Evolutionary conservation across 208 protist genomes (phyloP), one percentile per base, ranked within the genome.

Genomic region (Acanthamoeba rhysodes): DNA sequence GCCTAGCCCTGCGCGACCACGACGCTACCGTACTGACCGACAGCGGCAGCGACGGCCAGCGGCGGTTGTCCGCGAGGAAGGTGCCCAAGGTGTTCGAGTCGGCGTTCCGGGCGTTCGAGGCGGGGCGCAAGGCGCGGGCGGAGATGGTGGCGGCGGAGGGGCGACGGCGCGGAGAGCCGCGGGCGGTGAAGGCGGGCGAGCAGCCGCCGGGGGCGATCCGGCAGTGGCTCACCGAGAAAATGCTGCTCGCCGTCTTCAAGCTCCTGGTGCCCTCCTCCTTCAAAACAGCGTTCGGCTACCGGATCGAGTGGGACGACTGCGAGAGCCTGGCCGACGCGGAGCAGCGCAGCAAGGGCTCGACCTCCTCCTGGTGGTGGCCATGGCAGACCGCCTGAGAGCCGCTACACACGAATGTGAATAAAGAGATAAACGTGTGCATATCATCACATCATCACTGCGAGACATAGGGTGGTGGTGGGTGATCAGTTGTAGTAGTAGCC

Each of bases 401-500:
- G 48, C 48, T 50, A 16, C 10, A 14, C 48, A 50, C 48, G 48
- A 50, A 16, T 16, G 48, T 50, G 48, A 50, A 50, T 50, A 50
- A 50, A 50, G 10, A 50, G 48, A 50, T 50, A 50, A 50, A 45
- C 8, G 41, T 50, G 48, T 50, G 48, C 6, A 50, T 50, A 50
- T 50, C 10, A 45, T 41, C 37, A n/a, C n/a, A 50, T 50, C 48
- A 50, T 16, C 12, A 50, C 12, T 9, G 48, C 10, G 48, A 50
- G 3, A 16, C 48, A 50, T 50, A 9, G 45, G 6, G 48, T 50
- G 12, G 45, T 50, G 48, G 48, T 5, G 62, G 55, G 55, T 59
- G 55, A 59, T 72, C 34, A 91, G 85, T 91, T 91, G 85, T 72
- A 91, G 41, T 91, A 91, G 53, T 91, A 91, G 62, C 85, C 48